Evolutionary conservation across 352 stramenopile genomes (phyloP).

Genomic region (Phytophthora pseudosyringae): DNA sequence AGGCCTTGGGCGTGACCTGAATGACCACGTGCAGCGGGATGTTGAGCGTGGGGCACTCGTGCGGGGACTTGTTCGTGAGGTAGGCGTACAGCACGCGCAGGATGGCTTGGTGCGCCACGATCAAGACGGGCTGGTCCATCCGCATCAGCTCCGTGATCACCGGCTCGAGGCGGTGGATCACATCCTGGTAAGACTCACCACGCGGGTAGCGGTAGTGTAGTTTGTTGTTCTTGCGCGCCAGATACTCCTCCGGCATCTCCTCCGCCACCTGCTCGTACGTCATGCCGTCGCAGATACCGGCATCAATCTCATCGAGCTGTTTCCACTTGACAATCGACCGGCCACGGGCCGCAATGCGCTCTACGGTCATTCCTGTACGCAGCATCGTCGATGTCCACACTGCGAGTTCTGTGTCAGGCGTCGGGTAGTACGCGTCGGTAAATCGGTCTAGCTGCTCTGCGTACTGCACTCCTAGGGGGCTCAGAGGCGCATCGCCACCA

Average conservation of each 20-base stretch:
- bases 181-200: conserved; percentile 98
- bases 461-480: conserved; percentile 93
- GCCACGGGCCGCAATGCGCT: conserved; percentile 76
- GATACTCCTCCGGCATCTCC: conserved; percentile 95
- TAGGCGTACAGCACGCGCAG: conserved; percentile 97
- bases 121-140: conserved; percentile 91
- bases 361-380: conserved; percentile 96
- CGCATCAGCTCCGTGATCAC: conserved; percentile 98
- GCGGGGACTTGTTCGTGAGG: conserved; percentile 93
- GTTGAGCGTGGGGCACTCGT: conserved; percentile 93
- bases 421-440: conserved; percentile 90
- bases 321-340: conserved; percentile 86
- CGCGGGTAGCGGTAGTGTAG: conserved; percentile 89
- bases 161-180: conserved; percentile 97
- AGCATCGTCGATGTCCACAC: conserved; percentile 98
- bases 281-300: conserved; percentile 96
- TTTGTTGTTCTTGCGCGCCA: conserved; percentile 91
- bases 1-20: conserved; percentile 94
- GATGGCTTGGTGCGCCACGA: conserved; percentile 96
- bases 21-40: conserved; percentile 96
- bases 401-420: conserved; percentile 70
- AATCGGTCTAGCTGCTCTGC: conserved; percentile 94
- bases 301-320: conserved; percentile 97
- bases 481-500: conserved; percentile 95
- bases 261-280: conserved; percentile 97